Conservation (phyloP, 1,284 basidiomycete species). For the Irpex lacteus region DNA sequence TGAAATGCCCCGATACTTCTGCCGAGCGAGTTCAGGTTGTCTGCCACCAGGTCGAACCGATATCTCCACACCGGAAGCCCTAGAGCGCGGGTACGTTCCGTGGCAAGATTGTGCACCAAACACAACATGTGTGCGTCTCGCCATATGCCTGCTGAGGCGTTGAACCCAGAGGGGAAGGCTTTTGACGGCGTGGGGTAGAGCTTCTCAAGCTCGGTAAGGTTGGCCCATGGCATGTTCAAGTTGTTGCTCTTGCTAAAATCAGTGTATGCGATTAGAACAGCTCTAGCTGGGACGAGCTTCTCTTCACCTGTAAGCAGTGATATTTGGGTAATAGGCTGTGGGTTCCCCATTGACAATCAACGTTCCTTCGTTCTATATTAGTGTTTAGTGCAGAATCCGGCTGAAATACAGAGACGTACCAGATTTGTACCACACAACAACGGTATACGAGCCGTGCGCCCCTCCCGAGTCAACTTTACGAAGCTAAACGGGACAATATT, state of each 20-base stretch:
- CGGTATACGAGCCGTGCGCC: constrained; percentile 38
- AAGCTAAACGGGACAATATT: constrained; percentile 17
- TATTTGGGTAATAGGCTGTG: constrained; percentile 35
- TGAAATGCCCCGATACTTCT: constrained; percentile 40
- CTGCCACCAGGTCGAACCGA: constrained; percentile 40
- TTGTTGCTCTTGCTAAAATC: constrained; percentile 36
- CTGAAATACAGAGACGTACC: constrained; percentile 19
- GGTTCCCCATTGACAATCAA: constrained; percentile 41
- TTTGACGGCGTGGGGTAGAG: constrained; percentile 28
- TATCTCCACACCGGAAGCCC: constrained; percentile 40
- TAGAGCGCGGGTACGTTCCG: constrained; percentile 33
- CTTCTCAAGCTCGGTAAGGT: constrained; percentile 21
- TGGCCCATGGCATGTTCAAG: constrained; percentile 37
- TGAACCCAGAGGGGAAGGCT: constrained; percentile 26
- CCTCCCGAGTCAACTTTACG: constrained; percentile 33
- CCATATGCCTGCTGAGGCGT: constrained; percentile 38
- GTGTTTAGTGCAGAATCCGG: neutral
- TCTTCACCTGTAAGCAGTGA: constrained; percentile 34
- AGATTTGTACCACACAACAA: constrained; percentile 40
- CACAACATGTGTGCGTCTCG: constrained; percentile 45
- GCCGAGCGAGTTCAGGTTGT: constrained; percentile 40
- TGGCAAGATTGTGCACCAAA: constrained; percentile 39
- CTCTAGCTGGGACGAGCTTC: no score
- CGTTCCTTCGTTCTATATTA: constrained; percentile 39
- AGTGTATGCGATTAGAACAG: neutral